Base-by-base conservation (phyloP, 1,284 basidiomycete genomes). In the Puccinia polysora region DNA sequence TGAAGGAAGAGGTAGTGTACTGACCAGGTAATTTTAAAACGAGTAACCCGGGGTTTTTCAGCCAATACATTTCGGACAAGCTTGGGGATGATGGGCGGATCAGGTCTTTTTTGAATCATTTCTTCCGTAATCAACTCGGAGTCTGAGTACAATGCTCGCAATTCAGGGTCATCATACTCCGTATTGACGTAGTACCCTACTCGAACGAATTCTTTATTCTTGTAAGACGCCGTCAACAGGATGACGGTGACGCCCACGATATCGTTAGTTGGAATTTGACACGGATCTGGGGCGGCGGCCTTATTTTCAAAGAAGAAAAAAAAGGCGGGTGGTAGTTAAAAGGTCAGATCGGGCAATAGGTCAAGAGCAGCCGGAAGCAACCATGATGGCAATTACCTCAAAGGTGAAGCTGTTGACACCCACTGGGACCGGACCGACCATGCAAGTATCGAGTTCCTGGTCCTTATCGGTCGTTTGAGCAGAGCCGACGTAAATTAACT, bases 111-210 rank as follows among this genome's bases (percentile, higher is more conserved):
- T 49, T 75, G 34, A 1, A 74, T 73, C 49, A 65, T 67, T 7
- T 74, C 74, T 2, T 58, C 59, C 0, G 75, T 75, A 58, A 90
- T 76, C 85, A 81, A 65, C 91, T 89, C 63, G 84, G 83, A 40
- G 82, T 75, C 10, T 89, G 89, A 15, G 88, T 88, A 73, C 18
- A 83, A 84, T 77, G 86, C 85, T 78, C 86, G 89, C 85, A 92
- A 87, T 81, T 91, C 90, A 74, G 94, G 90, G 75, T 89, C 89
- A 80, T 97, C 93, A 80, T 97, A 97, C 79, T 97, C 94, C 59
- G 94, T 97, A 80, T 97, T 96, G 81, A 98, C 96, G 80, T 99
- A 99, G 81, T 99, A 98, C 4, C 96, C 95, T 23, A 99, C 94
- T 49, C 95, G 87, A 45, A 99, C 95, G 80, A 99, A 99, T 80